phyloP scores from a whole-genome alignment of 495 filamentous ascomycete species.

The Penicillium ochrochloron region DNA sequence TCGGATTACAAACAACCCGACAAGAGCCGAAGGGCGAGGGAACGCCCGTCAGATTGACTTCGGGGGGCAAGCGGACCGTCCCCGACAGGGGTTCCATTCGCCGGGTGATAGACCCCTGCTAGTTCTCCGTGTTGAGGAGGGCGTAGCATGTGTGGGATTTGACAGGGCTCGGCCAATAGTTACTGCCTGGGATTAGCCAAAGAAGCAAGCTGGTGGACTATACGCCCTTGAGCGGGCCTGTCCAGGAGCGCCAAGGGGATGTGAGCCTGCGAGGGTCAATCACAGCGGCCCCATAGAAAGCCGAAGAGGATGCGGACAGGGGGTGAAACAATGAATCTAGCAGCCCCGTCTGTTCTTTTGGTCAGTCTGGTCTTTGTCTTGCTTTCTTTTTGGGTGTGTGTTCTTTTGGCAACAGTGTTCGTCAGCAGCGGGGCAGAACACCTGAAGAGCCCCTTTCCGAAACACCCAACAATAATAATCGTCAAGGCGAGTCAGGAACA shows the following conservation, averaged over 20 bases:
- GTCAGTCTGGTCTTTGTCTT: not conserved
- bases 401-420: constrained; percentile 15
- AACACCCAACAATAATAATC: not conserved
- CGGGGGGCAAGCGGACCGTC: constrained; percentile 14
- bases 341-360: not conserved
- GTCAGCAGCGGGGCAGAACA: not conserved
- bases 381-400: not conserved
- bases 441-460: not conserved
- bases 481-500: not conserved
- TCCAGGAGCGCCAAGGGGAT: constrained; percentile 21
- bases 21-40: constrained; percentile 12
- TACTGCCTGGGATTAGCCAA: constrained; percentile 15
- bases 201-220: constrained; percentile 16
- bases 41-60: constrained; percentile 26
- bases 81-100: constrained; percentile 21
- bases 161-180: constrained; percentile 7
- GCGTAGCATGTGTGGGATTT: constrained; percentile 6
- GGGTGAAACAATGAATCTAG: constrained; percentile 21
- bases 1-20: constrained; percentile 10
- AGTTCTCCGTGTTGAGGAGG: constrained; percentile 13
- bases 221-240: constrained; percentile 16
- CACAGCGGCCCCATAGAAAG: constrained; percentile 13
- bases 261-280: constrained; percentile 25
- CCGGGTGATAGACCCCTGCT: constrained; percentile 13
- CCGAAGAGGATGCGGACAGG: constrained; percentile 9